These are phyloP conservation scores for Melaleuca alternifolia DNA, from an alignment of 345 rosid genomes.

Conservation along the genomic window DNA sequence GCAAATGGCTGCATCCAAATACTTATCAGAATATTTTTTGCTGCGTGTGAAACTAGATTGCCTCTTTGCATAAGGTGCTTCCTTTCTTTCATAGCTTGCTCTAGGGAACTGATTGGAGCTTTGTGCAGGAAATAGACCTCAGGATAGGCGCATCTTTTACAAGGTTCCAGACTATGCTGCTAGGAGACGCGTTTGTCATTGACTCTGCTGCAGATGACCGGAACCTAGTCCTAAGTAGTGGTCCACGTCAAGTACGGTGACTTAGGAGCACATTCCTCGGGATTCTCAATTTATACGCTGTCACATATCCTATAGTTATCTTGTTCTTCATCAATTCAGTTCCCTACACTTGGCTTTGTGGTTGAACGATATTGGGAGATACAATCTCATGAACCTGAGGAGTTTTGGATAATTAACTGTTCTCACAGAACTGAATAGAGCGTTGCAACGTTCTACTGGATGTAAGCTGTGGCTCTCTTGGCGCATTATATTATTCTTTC, in stretches of 20 bases:
- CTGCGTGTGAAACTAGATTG: neutral
- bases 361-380: conserved; percentile 96
- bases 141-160: conserved; percentile 98
- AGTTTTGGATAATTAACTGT: conserved; percentile 86
- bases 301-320: neutral
- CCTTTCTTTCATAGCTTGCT: neutral
- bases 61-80: neutral
- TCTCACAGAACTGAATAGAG: conserved; percentile 78
- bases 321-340: conserved; percentile 28
- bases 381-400: conserved; percentile 94
- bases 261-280: neutral
- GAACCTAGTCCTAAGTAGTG: conserved; percentile 87
- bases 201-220: conserved; percentile 64
- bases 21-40: neutral
- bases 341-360: conserved; percentile 93
- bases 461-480: conserved; percentile 31
- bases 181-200: conserved; percentile 69
- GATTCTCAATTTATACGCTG: neutral
- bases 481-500: neutral
- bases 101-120: neutral
- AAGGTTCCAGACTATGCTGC: conserved; percentile 88
- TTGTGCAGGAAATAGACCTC: conserved; percentile 75
- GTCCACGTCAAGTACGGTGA: conserved; percentile 85
- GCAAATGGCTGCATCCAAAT: neutral
- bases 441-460: conserved; percentile 70